Base-by-base conservation (phyloP, 768 basidiomycete species). In the Pulveroboletus sp. region DNA sequence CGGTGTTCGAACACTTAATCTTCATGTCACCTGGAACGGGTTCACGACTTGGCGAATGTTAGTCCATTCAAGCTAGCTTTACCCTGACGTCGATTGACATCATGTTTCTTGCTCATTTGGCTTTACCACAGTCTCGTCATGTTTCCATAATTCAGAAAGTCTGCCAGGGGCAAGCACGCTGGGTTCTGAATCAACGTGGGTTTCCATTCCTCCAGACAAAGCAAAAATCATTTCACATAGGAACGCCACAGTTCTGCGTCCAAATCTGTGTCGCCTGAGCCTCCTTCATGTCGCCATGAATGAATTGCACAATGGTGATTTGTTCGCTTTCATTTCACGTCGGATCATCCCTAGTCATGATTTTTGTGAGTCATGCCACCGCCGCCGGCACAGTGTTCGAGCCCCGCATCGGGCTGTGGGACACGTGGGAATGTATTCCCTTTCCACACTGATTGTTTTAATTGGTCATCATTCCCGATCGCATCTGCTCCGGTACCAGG, bases 391-490 rank as follows among this genome's bases (percentile, higher is more conserved):
- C 35, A 47, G 32, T 36, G 39, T 23, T 39, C 9, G 38, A 32
- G n/a, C 31, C 29, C 30, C 19, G 20, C 30, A 31, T 9, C 30
- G 5, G 23, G 32, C 41, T 37, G 45, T 51, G 55, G 23, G 14
- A 9, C 1, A 34, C 13, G 59, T 56, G 62, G 17, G 55, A 61
- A 48, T 1, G 0, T 8, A 4, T 49, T 0, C 14, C 55, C 47
- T 43, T 50, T 16, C 10, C 6, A 27, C 40, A 17, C 2, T 29
- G 50, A 45, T 56, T 32, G 23, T 26, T 45, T 34, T 24, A 22
- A 52, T 65, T 43, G 38, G 63, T 63, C 63, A 65, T 65, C 60
- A 55, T 54, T 22, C n/a, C 55, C 62, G 64, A 66, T 68, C 61
- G 8, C 47, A 63, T 59, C 61, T 65, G 40, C 43, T 24, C 49